phyloP scores from a whole-genome alignment of 2,329 filamentous ascomycete genomes.

The Exophiala xenobiotica region DNA sequence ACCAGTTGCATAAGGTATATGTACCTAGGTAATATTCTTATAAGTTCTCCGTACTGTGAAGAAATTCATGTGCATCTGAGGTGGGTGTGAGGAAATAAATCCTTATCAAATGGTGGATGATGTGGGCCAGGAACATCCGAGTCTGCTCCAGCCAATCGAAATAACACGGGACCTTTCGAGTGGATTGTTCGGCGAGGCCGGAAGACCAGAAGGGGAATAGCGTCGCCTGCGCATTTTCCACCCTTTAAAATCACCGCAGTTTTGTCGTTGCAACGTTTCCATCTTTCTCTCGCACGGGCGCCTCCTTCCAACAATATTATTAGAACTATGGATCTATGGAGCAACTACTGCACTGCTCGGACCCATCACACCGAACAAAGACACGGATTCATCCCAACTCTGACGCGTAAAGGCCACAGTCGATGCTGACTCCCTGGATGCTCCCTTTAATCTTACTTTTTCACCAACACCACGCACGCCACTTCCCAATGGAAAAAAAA shows the following conservation, averaged over 20 bases:
- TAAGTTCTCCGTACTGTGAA: too few species aligned
- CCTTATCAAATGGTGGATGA: neutral
- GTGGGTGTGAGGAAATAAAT: too few species aligned
- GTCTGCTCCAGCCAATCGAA: too few species aligned
- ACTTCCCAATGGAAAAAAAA: conserved; percentile 1
- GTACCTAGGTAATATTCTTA: too few species aligned
- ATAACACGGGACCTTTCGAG: too few species aligned
- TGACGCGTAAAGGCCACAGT: neutral
- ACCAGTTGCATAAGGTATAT: too few species aligned
- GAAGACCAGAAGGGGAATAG: neutral
- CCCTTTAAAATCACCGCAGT: neutral
- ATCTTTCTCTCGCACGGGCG: neutral
- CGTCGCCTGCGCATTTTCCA: neutral
- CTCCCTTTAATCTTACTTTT: neutral
- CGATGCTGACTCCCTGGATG: neutral
- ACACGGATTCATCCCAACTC: neutral
- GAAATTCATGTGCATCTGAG: too few species aligned
- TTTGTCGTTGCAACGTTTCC: neutral
- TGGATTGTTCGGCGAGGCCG: conserved; percentile 51
- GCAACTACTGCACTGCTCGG: neutral
- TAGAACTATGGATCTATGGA: neutral
- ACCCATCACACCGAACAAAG: neutral
- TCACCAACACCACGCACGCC: neutral
- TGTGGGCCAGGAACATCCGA: too few species aligned
- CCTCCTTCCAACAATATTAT: neutral